A percentile compares a stretch with the other conserved stretches of the same genome.
phyloP scores from a whole-genome alignment of 345 rosid genomes.

The Syzygium jambos region DNA sequence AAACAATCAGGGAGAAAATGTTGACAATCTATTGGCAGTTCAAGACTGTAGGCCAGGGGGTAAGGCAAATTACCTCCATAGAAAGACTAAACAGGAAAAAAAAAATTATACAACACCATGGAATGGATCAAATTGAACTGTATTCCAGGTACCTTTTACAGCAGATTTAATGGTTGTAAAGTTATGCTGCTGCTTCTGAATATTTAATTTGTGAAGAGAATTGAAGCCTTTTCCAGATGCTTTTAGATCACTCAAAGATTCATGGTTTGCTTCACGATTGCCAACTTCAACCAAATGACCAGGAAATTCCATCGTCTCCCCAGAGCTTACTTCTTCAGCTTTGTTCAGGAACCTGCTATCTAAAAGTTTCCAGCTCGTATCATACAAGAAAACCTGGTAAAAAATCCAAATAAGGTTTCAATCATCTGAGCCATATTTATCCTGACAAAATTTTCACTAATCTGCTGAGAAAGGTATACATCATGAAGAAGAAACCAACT shows the following conservation, averaged over 20 bases:
- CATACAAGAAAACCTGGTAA: slow-evolving; percentile 35
- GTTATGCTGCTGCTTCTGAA: background rate
- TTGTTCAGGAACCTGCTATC: slow-evolving; percentile 37
- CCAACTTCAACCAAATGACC: slow-evolving; percentile 44
- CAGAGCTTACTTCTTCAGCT: slow-evolving; percentile 34
- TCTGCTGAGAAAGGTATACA: background rate
- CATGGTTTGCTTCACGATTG: slow-evolving; percentile 12
- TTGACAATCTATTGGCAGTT: background rate
- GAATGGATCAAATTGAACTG: background rate
- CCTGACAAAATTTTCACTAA: background rate
- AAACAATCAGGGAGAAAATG: background rate
- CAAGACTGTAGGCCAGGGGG: background rate
- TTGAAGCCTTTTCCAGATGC: background rate
- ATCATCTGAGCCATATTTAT: background rate
- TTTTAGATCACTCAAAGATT: background rate
- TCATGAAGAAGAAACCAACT: background rate
- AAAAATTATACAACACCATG: background rate
- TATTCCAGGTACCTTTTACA: background rate
- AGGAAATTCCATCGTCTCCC: slow-evolving; percentile 31
- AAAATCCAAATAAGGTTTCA: background rate
- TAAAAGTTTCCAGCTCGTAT: slow-evolving; percentile 32
- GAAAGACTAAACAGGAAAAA: background rate
- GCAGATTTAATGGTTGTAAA: background rate
- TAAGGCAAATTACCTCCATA: background rate
- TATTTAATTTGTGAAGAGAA: background rate